Percentiles rank a stretch among this genome's conserved stretches.
Conservation (phyloP, 139 green algal species). For the Auxenochlorella pyrenoidosa region DNA sequence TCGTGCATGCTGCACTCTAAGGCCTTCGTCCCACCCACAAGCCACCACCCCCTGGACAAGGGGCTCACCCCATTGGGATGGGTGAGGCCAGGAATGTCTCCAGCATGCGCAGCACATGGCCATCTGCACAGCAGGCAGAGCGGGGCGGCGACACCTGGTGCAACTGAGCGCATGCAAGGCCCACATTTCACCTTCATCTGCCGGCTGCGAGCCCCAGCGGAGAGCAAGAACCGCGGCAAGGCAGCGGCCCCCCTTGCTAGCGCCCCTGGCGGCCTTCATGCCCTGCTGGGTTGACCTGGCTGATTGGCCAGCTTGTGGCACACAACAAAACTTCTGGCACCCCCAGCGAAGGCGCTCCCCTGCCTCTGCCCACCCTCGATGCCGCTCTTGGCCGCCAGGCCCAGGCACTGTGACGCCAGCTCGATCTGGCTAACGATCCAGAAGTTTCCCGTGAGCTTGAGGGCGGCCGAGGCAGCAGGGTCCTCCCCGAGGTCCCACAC, state of each 20-base stretch:
- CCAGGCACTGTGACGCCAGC: conserved; percentile 33
- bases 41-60: too few species aligned
- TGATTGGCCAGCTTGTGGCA: too few species aligned
- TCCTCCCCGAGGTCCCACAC: conserved; percentile 35
- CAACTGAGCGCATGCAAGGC: not conserved
- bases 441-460: conserved; percentile 41
- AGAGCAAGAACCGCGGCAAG: not conserved
- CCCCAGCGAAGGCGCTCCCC: not conserved
- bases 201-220: not conserved
- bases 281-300: too few species aligned
- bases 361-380: not conserved
- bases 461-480: not conserved
- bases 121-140: not conserved
- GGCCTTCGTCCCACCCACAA: too few species aligned
- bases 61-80: conserved; percentile 22
- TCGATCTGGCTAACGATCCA: conserved; percentile 37
- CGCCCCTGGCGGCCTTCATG: too few species aligned
- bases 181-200: not conserved
- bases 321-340: too few species aligned
- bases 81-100: conserved; percentile 13
- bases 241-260: too few species aligned
- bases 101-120: conserved; percentile 26
- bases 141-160: too few species aligned
- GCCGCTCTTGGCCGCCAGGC: conserved; percentile 20
- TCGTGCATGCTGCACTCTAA: too few species aligned